A percentile compares a stretch with the other conserved stretches of the same genome.
phyloP scores from a whole-genome alignment of 2,329 filamentous ascomycete species.

The Aaosphaeria pasadenensis region DNA sequence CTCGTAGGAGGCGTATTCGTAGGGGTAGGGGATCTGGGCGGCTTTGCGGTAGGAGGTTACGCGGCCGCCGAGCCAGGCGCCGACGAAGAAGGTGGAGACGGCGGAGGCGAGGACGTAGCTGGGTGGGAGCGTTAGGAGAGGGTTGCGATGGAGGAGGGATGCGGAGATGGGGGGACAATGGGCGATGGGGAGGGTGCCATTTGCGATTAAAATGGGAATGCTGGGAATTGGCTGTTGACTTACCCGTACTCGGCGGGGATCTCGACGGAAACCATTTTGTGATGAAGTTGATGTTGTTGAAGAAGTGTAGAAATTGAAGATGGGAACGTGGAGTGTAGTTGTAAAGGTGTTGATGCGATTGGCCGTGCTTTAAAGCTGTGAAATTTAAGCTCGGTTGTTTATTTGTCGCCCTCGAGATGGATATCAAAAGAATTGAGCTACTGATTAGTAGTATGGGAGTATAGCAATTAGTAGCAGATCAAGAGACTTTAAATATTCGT shows the following conservation, averaged over 20 bases:
- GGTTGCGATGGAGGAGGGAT: constrained; percentile 5
- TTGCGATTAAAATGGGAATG: not conserved
- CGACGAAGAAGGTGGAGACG: constrained; percentile 54
- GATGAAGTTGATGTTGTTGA: too few species aligned
- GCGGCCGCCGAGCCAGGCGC: constrained; percentile 50
- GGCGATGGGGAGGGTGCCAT: not conserved
- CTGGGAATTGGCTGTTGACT: not conserved
- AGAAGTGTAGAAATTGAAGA: too few species aligned
- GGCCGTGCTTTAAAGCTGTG: too few species aligned
- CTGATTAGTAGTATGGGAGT: too few species aligned
- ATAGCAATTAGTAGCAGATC: too few species aligned
- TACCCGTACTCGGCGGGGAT: not conserved
- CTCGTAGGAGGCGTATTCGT: constrained; percentile 55
- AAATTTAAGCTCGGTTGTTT: too few species aligned
- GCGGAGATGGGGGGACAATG: not conserved
- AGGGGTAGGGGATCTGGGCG: constrained; percentile 56
- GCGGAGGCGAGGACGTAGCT: constrained; percentile 57
- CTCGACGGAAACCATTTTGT: not conserved
- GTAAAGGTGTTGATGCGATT: too few species aligned
- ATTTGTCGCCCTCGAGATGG: too few species aligned
- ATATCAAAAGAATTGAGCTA: too few species aligned
- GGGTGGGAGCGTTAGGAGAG: constrained; percentile 1
- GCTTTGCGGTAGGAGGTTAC: constrained; percentile 47
- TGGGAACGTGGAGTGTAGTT: too few species aligned
- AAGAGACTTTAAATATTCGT: too few species aligned